These are phyloP conservation scores for Schizopora paradoxa DNA, from an alignment of 1,284 basidiomycete genomes.

Conservation along the genomic window DNA sequence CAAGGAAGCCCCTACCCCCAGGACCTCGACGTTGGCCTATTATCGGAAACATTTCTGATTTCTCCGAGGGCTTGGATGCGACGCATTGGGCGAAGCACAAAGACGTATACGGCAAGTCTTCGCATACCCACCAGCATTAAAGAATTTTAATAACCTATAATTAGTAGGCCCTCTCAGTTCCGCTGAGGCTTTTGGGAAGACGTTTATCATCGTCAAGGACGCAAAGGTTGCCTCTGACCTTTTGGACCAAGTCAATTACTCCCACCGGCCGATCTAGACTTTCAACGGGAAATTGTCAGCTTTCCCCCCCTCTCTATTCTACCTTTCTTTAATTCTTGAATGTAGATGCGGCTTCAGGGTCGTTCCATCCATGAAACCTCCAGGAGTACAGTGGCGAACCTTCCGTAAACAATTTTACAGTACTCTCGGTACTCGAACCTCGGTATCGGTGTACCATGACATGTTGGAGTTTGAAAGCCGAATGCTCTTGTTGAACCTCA, in stretches of 20 bases:
- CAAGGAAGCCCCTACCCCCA: slow-evolving; percentile 7
- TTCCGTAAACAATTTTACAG: slow-evolving; percentile 11
- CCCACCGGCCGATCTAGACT: background rate
- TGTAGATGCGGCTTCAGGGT: slow-evolving; percentile 16
- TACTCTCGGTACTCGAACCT: background rate
- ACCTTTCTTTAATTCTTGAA: background rate
- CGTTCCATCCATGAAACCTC: background rate
- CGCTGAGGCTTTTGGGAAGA: slow-evolving; percentile 34
- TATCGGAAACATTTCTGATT: slow-evolving; percentile 15
- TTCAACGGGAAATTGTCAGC: slow-evolving; percentile 8
- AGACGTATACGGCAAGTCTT: slow-evolving; percentile 14
- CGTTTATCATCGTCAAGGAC: slow-evolving; percentile 39
- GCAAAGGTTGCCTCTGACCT: slow-evolving; percentile 15
- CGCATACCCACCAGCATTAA: background rate
- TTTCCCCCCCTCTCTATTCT: background rate
- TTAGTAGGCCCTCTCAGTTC: slow-evolving; percentile 18
- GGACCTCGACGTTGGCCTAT: slow-evolving; percentile 11
- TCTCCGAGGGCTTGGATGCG: slow-evolving; percentile 12
- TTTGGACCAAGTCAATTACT: background rate
- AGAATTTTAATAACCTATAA: background rate
- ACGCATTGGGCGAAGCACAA: slow-evolving; percentile 10
- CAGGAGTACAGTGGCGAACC: slow-evolving; percentile 1
- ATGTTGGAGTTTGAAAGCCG: background rate
- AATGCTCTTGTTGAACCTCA: background rate
- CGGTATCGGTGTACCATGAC: slow-evolving; percentile 10